phyloP scores from a whole-genome alignment of 1,284 basidiomycete species.

The Malassezia sp. region DNA sequence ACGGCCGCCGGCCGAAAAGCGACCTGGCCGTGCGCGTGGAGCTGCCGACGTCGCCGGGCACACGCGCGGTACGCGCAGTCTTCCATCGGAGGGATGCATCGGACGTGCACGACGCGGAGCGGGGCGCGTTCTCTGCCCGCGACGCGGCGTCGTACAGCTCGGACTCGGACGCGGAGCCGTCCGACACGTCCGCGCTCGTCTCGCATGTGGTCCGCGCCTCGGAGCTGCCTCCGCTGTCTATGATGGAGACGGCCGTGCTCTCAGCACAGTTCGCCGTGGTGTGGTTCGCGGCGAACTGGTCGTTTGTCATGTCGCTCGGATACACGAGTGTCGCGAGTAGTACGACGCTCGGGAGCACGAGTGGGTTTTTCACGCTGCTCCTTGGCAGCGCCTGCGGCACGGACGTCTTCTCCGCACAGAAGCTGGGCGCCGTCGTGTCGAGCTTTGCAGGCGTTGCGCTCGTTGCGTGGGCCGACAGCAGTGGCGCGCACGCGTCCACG shows the following conservation, averaged over 20 bases:
- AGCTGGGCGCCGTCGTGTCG: slow-evolving; percentile 63
- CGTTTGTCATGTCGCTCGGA: slow-evolving; percentile 38
- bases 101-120: neutral
- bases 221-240: slow-evolving; percentile 30
- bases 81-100: too few species aligned
- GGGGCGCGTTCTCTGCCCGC: neutral
- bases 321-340: slow-evolving; percentile 42
- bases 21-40: slow-evolving; percentile 11
- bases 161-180: neutral
- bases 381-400: slow-evolving; percentile 74
- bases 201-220: neutral
- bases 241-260: slow-evolving; percentile 31
- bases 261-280: slow-evolving; percentile 39
- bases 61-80: neutral
- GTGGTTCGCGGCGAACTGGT: slow-evolving; percentile 45
- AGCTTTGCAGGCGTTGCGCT: slow-evolving; percentile 49
- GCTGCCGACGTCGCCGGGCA: neutral
- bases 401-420: slow-evolving; percentile 64
- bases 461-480: slow-evolving; percentile 53
- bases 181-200: neutral
- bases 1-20: slow-evolving; percentile 31
- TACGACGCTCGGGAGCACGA: slow-evolving; percentile 52
- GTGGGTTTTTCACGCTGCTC: slow-evolving; percentile 85
- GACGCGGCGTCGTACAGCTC: neutral
- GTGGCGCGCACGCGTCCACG: neutral